Evolutionary conservation across 805 yeast genomes (phyloP).

Genomic region (Candida nonsorbophila): DNA sequence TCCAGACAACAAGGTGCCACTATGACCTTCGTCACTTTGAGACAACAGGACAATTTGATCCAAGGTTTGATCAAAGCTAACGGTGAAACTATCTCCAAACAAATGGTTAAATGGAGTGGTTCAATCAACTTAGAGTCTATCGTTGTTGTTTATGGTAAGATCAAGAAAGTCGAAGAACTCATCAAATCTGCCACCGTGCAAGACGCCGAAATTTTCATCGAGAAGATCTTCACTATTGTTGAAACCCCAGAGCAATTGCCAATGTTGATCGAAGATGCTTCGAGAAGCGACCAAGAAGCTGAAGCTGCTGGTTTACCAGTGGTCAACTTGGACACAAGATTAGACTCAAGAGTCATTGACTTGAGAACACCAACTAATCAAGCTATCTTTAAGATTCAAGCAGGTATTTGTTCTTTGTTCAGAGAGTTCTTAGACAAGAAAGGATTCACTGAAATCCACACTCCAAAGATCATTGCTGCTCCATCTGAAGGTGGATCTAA

Average conservation of each 20-base stretch:
- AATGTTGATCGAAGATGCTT: constrained; percentile 91
- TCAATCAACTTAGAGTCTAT: constrained; percentile 82
- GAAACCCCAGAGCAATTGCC: constrained; percentile 94
- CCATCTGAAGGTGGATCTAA: constrained; percentile 98
- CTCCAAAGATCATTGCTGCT: constrained; percentile 93
- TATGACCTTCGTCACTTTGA: constrained; percentile 81
- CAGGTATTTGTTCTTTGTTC: constrained; percentile 84
- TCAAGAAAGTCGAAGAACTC: constrained; percentile 77
- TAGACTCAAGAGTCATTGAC: constrained; percentile 93
- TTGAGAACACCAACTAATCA: constrained; percentile 96
- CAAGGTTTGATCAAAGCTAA: constrained; percentile 83
- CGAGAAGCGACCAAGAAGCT: constrained; percentile 91
- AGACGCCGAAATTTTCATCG: constrained; percentile 78
- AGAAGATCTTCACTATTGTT: constrained; percentile 68
- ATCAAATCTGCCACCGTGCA: constrained; percentile 89
- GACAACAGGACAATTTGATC: constrained; percentile 81
- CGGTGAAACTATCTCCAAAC: constrained; percentile 75
- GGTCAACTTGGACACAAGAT: constrained; percentile 92
- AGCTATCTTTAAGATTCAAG: constrained; percentile 90
- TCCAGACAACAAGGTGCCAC: constrained; percentile 96
- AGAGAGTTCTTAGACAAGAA: constrained; percentile 72
- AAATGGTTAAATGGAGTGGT: constrained; percentile 95
- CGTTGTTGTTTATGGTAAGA: constrained; percentile 83
- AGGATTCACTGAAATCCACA: constrained; percentile 86
- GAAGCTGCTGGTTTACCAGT: constrained; percentile 88